These are phyloP conservation scores for Raphanus sativus DNA, from an alignment of 345 rosid species.

Conservation along the genomic window DNA sequence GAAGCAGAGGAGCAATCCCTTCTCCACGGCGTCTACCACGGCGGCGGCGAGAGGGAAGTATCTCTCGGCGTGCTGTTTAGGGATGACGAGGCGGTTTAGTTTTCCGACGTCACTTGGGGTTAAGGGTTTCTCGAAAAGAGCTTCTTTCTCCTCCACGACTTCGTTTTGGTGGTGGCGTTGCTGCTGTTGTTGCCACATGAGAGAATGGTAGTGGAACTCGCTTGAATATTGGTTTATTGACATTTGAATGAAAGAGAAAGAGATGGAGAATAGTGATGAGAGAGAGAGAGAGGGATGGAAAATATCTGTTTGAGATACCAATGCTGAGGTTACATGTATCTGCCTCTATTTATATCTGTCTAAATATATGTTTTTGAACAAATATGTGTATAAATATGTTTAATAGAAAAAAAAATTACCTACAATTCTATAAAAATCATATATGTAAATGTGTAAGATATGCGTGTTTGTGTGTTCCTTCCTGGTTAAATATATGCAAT, in stretches of 20 bases:
- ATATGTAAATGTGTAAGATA: neutral
- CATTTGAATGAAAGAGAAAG: constrained; percentile 41
- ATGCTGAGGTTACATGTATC: constrained; percentile 35
- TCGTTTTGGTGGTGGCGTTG: constrained; percentile 34
- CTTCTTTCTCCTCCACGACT: constrained; percentile 42
- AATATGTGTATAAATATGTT: neutral
- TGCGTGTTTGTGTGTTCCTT: neutral
- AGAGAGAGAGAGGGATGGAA: constrained; percentile 36
- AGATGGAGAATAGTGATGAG: constrained; percentile 37
- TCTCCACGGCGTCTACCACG: constrained; percentile 46
- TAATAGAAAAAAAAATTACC: constrained; percentile 10
- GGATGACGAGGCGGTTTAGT: constrained; percentile 85
- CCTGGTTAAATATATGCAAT: neutral
- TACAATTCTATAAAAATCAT: neutral
- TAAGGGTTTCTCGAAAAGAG: constrained; percentile 78
- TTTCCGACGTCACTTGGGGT: constrained; percentile 93
- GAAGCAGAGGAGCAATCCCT: constrained; percentile 55
- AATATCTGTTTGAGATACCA: constrained; percentile 25
- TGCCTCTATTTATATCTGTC: constrained; percentile 30
- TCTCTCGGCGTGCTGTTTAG: constrained; percentile 88
- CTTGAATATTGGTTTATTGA: constrained; percentile 51
- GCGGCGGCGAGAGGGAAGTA: constrained; percentile 66
- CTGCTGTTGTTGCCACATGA: constrained; percentile 49
- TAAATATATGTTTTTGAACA: neutral
- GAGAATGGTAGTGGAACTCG: constrained; percentile 43